A percentile compares a stretch with the other conserved stretches of the same genome.
phyloP scores from a whole-genome alignment of 2,329 filamentous ascomycete genomes.

The Ophiocordyceps australis region DNA sequence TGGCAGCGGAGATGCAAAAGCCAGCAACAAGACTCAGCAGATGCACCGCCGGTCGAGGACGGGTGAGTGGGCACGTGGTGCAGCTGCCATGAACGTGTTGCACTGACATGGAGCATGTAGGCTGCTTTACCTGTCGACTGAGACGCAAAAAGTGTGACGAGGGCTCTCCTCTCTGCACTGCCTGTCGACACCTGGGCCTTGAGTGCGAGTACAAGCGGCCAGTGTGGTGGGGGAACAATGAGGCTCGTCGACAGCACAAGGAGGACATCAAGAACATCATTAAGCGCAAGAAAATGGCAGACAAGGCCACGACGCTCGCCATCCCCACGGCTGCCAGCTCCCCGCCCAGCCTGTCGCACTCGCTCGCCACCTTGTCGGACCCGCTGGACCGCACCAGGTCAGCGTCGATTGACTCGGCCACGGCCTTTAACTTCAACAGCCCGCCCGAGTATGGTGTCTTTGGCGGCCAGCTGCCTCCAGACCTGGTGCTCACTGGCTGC shows the following conservation, averaged over 20 bases:
- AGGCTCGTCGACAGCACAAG: conserved; percentile 71
- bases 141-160: conserved; percentile 54
- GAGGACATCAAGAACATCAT: conserved; percentile 95
- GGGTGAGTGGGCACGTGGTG: conserved; percentile 37
- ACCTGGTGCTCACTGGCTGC: conserved; percentile 40
- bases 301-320: conserved; percentile 44
- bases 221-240: conserved; percentile 93
- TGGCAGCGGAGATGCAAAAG: conserved; percentile 31
- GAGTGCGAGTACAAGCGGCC: conserved; percentile 93
- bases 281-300: conserved; percentile 86
- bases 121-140: conserved; percentile 51
- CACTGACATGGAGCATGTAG: conserved; percentile 14
- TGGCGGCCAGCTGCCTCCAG: conserved; percentile 41
- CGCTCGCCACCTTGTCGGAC: conserved; percentile 63
- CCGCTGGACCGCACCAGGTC: conserved; percentile 55
- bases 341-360: conserved; percentile 65
- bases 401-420: conserved; percentile 61
- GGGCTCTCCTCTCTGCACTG: conserved; percentile 41
- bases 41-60: conserved; percentile 90
- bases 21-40: conserved; percentile 63
- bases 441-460: conserved; percentile 43
- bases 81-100: not conserved
- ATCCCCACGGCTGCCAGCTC: conserved; percentile 42
- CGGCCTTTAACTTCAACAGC: conserved; percentile 56
- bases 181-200: conserved; percentile 59